Evolutionary conservation across 225 moss, liverwort and hornwort genomes (phyloP), one percentile per base, ranked within the genome.

Genomic region (Straminergon stramineum): DNA sequence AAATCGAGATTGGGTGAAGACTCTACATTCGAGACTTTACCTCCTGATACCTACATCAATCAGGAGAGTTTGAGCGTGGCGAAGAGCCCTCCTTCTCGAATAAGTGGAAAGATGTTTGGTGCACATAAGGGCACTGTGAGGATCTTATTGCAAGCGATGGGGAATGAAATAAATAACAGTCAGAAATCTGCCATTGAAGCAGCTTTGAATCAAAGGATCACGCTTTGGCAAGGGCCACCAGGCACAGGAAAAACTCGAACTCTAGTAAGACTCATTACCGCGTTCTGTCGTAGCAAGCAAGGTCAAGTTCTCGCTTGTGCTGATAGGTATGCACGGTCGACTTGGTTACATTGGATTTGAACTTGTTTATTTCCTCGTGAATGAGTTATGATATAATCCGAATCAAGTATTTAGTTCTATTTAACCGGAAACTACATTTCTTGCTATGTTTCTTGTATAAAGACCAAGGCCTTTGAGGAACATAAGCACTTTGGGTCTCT

Each of bases 191-290:
- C 98, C 86, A 92, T 99, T 86, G 94, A 96, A 86, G 95, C 94
- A 89, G 98, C 96, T 71, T 94, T 99, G 92, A 93, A 91, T 90
- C 93, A 93, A 66, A 95, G 96, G 71, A 65, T 90, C 79, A 99
- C 96, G 19, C 96, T 99, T 70, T 99, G 98, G 98, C 98, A 97
- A 93, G 98, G 98, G 35, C 98, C 98, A 85, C 98, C 98, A 67
- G 98, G 97, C 89, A 99, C 98, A 84, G 98, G 98, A 84, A 99
- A 99, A 89, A 99, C 98, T 82, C 93, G 95, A 88, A 99, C 98
- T 70, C 94, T 99, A 66, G 98, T 99, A 75, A 94, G 95, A 79
- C 93, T 95, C 81, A 91, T 93, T 75, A 79, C 90, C 73, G 89
- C 93, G 83, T 94, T 94, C 64, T 94, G 94, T 90, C 90, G 86